These are phyloP conservation scores for Perkinsus chesapeaki DNA, from an alignment of 169 alveolate genomes.

Conservation along the genomic window DNA sequence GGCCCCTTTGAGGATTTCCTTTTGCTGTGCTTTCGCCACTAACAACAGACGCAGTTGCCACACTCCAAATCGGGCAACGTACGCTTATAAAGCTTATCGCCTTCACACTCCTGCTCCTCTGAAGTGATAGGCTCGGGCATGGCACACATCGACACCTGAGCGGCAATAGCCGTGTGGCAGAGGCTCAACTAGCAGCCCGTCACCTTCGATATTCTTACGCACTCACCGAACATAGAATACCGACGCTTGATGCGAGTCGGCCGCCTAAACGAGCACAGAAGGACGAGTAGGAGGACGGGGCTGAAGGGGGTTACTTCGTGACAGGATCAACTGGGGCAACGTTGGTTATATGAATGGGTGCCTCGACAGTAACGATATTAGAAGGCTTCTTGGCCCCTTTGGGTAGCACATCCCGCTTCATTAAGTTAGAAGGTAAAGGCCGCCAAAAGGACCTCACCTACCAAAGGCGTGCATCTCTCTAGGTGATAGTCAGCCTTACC, in stretches of 20 bases:
- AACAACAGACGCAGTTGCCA: not conserved
- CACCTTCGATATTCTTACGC: conserved; percentile 3
- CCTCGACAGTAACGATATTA: not conserved
- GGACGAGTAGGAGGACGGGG: not conserved
- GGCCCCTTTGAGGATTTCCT: not conserved
- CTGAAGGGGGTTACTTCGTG: not conserved
- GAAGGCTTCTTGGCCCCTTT: not conserved
- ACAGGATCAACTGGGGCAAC: conserved; percentile 11
- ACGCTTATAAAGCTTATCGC: not conserved
- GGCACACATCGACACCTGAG: not conserved
- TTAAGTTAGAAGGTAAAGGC: not conserved
- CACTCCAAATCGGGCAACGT: not conserved
- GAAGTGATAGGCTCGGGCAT: conserved; percentile 5
- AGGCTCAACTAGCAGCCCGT: not conserved
- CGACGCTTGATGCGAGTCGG: not conserved
- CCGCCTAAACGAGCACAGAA: not conserved
- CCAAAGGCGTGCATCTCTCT: not conserved
- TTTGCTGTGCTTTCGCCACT: not conserved
- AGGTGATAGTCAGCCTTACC: not conserved
- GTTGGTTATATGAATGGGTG: conserved; percentile 9
- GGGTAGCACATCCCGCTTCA: not conserved
- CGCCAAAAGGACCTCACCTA: not conserved
- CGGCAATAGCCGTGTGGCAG: not conserved
- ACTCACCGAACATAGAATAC: conserved; percentile 3
- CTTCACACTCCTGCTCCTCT: not conserved